Percentiles rank a stretch among this genome's conserved stretches.
Evolutionary conservation across 345 rosid species (phyloP).

Genomic region (Xanthoceras sorbifolium): DNA sequence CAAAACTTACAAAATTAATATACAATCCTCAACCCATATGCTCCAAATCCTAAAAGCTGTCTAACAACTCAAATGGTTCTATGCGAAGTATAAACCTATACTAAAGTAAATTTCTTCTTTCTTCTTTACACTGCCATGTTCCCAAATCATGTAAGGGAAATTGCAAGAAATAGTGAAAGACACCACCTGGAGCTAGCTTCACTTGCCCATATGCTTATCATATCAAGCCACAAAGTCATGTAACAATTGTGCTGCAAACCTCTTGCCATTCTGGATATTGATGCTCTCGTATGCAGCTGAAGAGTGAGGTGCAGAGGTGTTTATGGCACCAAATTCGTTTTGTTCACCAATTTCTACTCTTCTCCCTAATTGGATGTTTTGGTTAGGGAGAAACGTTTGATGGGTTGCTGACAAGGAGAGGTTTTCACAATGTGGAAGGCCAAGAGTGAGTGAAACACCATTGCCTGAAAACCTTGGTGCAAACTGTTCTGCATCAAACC

Average conservation of each 20-base stretch:
- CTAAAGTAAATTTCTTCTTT: constrained; percentile 42
- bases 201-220: too few relatives aligned
- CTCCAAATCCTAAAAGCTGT: constrained; percentile 63
- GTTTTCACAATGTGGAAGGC: constrained; percentile 88
- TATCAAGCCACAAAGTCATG: constrained; percentile 86
- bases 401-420: constrained; percentile 72
- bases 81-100: constrained; percentile 68
- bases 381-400: constrained; percentile 76
- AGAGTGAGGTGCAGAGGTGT: constrained; percentile 55
- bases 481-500: constrained; percentile 76
- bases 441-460: constrained; percentile 90
- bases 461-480: constrained; percentile 73
- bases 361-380: constrained; percentile 75
- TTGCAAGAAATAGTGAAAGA: constrained; percentile 37
- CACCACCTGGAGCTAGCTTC: constrained; percentile 4
- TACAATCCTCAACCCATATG: constrained; percentile 66
- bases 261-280: constrained; percentile 79
- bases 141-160: constrained; percentile 25
- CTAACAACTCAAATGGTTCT: constrained; percentile 58
- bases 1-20: constrained; percentile 82
- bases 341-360: constrained; percentile 70
- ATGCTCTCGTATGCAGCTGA: constrained; percentile 71
- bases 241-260: constrained; percentile 82
- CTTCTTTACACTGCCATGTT: constrained; percentile 52
- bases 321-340: constrained; percentile 59